Conservation (phyloP, 139 green algal species). For the Tetradesmus obliquus region DNA sequence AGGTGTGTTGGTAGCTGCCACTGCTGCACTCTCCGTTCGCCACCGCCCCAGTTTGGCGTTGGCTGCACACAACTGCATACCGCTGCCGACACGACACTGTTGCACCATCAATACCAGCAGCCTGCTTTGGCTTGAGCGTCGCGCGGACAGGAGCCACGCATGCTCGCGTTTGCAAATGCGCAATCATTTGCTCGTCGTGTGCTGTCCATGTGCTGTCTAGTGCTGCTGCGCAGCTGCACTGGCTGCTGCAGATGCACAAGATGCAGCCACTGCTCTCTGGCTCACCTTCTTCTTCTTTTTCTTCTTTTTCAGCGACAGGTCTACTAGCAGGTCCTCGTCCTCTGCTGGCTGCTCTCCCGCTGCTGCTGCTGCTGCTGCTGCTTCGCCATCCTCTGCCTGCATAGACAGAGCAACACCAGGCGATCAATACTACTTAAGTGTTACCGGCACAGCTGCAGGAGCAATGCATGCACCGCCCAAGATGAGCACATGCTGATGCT, state of each 20-base stretch:
- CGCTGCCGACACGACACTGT: not conserved
- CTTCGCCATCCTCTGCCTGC: constrained; percentile 21
- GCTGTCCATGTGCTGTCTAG: too few relatives aligned
- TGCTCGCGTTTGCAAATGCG: too few relatives aligned
- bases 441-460: not conserved
- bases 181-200: too few relatives aligned
- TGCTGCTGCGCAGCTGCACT: not conserved
- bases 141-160: too few relatives aligned
- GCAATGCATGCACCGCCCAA: not conserved
- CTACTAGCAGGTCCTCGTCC: constrained; percentile 49
- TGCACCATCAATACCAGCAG: too few relatives aligned
- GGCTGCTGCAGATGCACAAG: not conserved
- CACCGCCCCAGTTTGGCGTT: not conserved
- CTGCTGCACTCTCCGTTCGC: too few relatives aligned
- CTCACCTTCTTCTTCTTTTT: constrained; percentile 81
- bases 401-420: not conserved
- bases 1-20: too few relatives aligned
- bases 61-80: not conserved
- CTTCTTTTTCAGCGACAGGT: constrained; percentile 83
- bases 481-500: not conserved
- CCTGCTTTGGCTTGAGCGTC: too few relatives aligned
- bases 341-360: not conserved
- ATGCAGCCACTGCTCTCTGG: not conserved
- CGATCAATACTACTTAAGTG: not conserved
- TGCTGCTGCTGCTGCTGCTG: not conserved